These are phyloP conservation scores for Thelonectria olida DNA, from an alignment of 2,329 filamentous ascomycete species.

Conservation along the genomic window DNA sequence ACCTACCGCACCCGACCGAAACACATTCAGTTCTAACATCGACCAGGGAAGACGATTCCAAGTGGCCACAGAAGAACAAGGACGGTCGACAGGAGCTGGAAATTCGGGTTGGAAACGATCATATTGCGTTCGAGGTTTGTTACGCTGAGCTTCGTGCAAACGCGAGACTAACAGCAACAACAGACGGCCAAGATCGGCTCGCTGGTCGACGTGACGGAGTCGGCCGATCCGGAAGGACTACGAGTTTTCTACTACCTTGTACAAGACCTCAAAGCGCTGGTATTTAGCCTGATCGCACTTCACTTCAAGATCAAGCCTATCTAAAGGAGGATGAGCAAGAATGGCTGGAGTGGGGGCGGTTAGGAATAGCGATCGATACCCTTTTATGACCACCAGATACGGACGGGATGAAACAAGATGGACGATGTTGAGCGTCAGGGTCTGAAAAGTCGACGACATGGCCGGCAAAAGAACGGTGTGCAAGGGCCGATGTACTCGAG, in stretches of 20 bases:
- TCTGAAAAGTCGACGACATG: constrained; percentile 3
- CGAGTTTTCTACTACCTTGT: constrained; percentile 99
- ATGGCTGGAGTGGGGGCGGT: constrained; percentile 11
- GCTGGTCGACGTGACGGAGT: constrained; percentile 95
- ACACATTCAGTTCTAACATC: constrained; percentile 22
- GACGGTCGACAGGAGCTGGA: constrained; percentile 97
- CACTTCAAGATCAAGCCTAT: constrained; percentile 97
- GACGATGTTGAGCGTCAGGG: not conserved
- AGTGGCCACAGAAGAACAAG: constrained; percentile 99
- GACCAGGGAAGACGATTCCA: constrained; percentile 90
- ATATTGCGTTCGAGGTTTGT: constrained; percentile 94
- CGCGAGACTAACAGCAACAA: constrained; percentile 24
- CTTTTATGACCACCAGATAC: constrained; percentile 10
- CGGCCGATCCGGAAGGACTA: constrained; percentile 92
- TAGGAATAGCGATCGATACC: constrained; percentile 29
- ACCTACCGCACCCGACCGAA: constrained; percentile 1
- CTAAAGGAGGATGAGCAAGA: constrained; percentile 45
- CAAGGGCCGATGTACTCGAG: not conserved
- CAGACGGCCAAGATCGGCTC: constrained; percentile 99
- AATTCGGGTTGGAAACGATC: constrained; percentile 91
- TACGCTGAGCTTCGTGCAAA: not conserved
- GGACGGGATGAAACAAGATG: not conserved
- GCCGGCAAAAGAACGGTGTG: constrained; percentile 22
- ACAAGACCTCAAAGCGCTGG: constrained; percentile 94
- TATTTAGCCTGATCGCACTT: constrained; percentile 94